phyloP scores from a whole-genome alignment of 768 basidiomycete species.

The Kwoniella dejecticola region DNA sequence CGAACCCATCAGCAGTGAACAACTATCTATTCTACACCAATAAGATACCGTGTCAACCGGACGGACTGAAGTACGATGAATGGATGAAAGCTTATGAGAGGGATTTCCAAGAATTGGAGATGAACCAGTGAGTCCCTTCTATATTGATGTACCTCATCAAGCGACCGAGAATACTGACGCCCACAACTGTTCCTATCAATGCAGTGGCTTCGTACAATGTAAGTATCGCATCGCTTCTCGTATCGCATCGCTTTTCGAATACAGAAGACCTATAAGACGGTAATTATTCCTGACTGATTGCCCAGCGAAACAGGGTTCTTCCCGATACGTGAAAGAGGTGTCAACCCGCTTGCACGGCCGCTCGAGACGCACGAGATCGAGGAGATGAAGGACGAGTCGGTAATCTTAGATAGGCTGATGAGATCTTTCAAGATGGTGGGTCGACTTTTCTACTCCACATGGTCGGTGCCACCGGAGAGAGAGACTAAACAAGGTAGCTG shows the following conservation, averaged over 20 bases:
- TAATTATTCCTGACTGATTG: too few relatives aligned
- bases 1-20: background rate
- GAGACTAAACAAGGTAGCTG: background rate
- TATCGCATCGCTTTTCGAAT: background rate
- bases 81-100: slow-evolving; percentile 29
- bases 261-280: too few relatives aligned
- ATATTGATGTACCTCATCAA: too few relatives aligned
- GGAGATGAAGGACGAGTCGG: slow-evolving; percentile 31
- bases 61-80: slow-evolving; percentile 32
- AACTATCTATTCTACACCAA: slow-evolving; percentile 45
- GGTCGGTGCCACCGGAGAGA: background rate
- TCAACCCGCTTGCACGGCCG: slow-evolving; percentile 47
- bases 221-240: background rate
- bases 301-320: slow-evolving; percentile 53
- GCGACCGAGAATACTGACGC: too few relatives aligned
- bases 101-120: slow-evolving; percentile 42
- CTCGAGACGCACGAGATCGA: slow-evolving; percentile 39
- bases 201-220: slow-evolving; percentile 46
- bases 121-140: slow-evolving; percentile 40
- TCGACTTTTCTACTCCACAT: background rate
- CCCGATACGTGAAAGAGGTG: slow-evolving; percentile 50
- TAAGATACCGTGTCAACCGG: slow-evolving; percentile 28
- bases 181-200: background rate
- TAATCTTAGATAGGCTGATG: slow-evolving; percentile 28
- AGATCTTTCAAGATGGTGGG: slow-evolving; percentile 47